Base-by-base conservation (phyloP, 345 rosid genomes). In the Limnanthes douglasii region DNA sequence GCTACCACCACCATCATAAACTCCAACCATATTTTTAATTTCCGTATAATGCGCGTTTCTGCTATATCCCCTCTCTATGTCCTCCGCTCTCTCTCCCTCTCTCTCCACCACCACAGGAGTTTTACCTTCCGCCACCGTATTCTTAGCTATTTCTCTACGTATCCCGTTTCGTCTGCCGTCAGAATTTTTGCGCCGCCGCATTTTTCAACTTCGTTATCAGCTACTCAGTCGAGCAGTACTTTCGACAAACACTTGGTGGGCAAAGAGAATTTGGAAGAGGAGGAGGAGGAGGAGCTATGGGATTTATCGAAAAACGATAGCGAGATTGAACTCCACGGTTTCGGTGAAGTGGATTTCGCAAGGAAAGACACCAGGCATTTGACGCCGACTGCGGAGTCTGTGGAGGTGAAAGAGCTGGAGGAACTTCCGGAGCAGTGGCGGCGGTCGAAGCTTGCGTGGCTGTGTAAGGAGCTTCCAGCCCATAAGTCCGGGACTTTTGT, bases 371-470 rank as follows among this genome's bases (percentile, higher is more conserved):
- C 34, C 46, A 75, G 59, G 64, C 61, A 54, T 27, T 41, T 75
- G 53, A 33, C 12, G 18, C 9, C 51, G 34, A n/a, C n/a, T n/a
- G 44, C 68, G 39, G 57, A 21, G 31, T 18, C 60, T 37, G 34
- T 82, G 22, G 80, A 78, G 55, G 80, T 82, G 11, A 69, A 8
- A 61, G 79, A 73, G 29, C 48, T 80, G 50, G 78, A 61, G 56
- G 90, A 85, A 51, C 43, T 80, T 4, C 86, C 85, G 12, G 93
- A 78, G 59, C 79, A 82, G 29, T 88, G 95, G 93, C 57, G 88
- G 60, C 59, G 95, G 20, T 51, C 93, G 23, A 82, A 67, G 68
- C 52, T 88, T 25, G 97, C 93, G 0, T 78, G 97, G 97, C 75
- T 86, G 9, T 86, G 94, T 49, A 83, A 83, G 47, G 80, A 88